A percentile compares a stretch with the other conserved stretches of the same genome.
phyloP scores from a whole-genome alignment of 2,329 filamentous ascomycete genomes.

The Spiromastix sp. region DNA sequence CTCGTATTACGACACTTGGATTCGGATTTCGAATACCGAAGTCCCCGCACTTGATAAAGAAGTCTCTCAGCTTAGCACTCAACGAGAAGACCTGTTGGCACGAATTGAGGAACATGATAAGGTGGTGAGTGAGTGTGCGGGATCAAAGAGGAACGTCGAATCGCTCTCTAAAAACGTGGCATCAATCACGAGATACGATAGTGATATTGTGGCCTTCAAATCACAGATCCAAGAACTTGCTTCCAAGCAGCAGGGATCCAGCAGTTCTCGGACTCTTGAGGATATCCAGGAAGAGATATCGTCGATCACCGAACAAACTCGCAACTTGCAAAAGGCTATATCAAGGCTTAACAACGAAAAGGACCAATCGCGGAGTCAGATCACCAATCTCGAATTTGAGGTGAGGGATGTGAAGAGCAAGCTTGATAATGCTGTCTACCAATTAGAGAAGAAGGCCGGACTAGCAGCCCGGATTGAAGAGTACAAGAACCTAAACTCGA shows the following conservation, averaged over 20 bases:
- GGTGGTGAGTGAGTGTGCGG: slow-evolving; percentile 49
- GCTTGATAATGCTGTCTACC: slow-evolving; percentile 57
- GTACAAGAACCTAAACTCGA: slow-evolving; percentile 55
- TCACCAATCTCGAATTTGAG: slow-evolving; percentile 65
- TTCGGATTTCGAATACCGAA: slow-evolving; percentile 56
- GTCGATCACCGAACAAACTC: slow-evolving; percentile 55
- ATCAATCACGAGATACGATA: slow-evolving; percentile 61
- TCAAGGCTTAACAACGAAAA: slow-evolving; percentile 58
- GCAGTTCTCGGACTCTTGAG: slow-evolving; percentile 59
- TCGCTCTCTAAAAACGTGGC: slow-evolving; percentile 64
- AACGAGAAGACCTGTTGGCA: slow-evolving; percentile 50
- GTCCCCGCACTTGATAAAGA: slow-evolving; percentile 60
- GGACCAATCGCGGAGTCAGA: slow-evolving; percentile 58
- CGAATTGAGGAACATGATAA: slow-evolving; percentile 60
- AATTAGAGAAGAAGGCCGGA: slow-evolving; percentile 70
- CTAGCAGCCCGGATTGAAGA: slow-evolving; percentile 63
- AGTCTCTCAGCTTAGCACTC: slow-evolving; percentile 48
- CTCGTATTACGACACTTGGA: slow-evolving; percentile 63
- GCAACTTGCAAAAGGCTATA: slow-evolving; percentile 52
- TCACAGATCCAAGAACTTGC: slow-evolving; percentile 64
- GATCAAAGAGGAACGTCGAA: slow-evolving; percentile 63
- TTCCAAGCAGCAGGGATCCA: slow-evolving; percentile 61
- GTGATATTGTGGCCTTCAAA: slow-evolving; percentile 62
- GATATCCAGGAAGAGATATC: slow-evolving; percentile 73
- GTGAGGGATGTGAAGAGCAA: slow-evolving; percentile 64